Evolutionary conservation across 2,329 filamentous ascomycete species (phyloP), one percentile per base, ranked within the genome.

Genomic region (Coniella lustricola): DNA sequence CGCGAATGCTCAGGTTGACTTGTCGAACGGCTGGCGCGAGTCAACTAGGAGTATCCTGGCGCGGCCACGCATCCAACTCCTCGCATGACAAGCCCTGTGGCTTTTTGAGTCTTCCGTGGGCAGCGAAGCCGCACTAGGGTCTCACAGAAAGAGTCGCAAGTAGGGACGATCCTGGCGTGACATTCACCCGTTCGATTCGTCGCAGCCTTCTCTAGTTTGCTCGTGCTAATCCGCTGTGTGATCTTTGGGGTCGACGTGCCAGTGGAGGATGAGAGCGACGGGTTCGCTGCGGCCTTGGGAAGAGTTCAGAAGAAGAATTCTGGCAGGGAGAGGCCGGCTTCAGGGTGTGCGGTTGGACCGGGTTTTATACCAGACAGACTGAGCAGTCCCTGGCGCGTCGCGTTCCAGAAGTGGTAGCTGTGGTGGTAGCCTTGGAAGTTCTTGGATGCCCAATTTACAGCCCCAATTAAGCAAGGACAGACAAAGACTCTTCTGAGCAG

Each of bases 41-140:
- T 53, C 37, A 53, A 55, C 59, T 52, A 49, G 60, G 59, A 54
- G 54, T 52, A 60, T 58, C 59, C 59, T 49, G 52, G 59, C 54
- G 51, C n/a, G 51, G 39, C 44, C 39, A 54, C 44, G 46, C 55
- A 44, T 53, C 47, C 53, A 57, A 49, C 51, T 41, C 42, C 51
- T 50, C 51, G 49, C 48, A 52, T 42, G 45, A 46, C 44, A 55
- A 50, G 46, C 34, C n/a, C n/a, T 36, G 51, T 52, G 48, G 43
- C 46, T 50, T 52, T 29, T 44, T 36, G 51, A 54, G 47, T 48
- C 44, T 50, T 35, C 47, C 46, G 40, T 64, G 57, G 60, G 60
- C 60, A 60, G 57, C 60, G 59, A 62, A 67, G 63, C 66, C 63
- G 62, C 65, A 66, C 64, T 65, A 68, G 63, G 66, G 66, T 65